Percentiles rank a stretch among this genome's conserved stretches.
Conservation (phyloP, 163 green algal species). For the Scenedesmus sp. region DNA sequence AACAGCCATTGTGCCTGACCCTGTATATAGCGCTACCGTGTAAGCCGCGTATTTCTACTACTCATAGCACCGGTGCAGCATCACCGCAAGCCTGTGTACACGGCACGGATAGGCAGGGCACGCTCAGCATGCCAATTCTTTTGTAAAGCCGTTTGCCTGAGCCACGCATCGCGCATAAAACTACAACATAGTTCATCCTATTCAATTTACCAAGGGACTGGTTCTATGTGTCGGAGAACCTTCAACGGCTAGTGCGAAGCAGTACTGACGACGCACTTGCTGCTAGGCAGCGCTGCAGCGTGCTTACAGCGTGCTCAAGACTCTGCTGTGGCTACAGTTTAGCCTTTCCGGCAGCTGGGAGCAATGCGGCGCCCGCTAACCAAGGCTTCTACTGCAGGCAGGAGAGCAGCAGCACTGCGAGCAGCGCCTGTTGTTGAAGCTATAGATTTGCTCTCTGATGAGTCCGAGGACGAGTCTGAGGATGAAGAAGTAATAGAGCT, state of each 20-base stretch:
- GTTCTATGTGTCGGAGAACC: background rate
- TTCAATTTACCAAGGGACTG: background rate
- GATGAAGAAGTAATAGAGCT: conserved; percentile 17
- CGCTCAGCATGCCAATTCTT: background rate
- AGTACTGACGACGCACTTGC: background rate
- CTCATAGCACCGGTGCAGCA: background rate
- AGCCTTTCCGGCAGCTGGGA: background rate
- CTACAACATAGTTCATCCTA: background rate
- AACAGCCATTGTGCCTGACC: background rate
- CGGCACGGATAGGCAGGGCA: background rate
- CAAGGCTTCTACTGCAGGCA: background rate
- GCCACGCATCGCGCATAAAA: background rate
- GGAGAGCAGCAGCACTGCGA: background rate
- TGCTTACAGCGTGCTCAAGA: background rate
- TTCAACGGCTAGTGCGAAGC: background rate
- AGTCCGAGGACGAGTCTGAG: background rate
- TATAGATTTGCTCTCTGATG: conserved; percentile 5
- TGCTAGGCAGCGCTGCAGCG: background rate
- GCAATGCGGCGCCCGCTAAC: background rate
- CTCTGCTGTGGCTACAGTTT: background rate
- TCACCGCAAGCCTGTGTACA: background rate
- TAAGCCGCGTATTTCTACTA: background rate
- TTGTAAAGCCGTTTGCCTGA: background rate
- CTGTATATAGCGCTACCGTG: background rate
- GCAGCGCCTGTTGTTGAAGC: background rate